Evolutionary conservation across 2,329 filamentous ascomycete species (phyloP).

Genomic region (Whalleya microplaca): DNA sequence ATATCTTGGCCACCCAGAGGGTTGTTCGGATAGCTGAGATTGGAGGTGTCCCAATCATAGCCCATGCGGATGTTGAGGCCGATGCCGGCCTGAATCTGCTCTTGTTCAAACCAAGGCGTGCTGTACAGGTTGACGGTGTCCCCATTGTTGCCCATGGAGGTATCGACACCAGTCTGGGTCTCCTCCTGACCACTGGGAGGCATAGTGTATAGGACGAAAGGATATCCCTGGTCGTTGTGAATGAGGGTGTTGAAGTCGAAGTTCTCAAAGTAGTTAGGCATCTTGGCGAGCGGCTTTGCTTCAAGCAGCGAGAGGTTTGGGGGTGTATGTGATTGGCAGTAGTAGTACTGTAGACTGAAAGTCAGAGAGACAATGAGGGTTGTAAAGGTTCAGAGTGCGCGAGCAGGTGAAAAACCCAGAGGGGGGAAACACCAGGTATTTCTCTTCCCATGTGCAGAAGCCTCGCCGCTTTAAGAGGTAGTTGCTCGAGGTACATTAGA

Average conservation of each 20-base stretch:
- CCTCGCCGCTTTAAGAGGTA: conserved; percentile 15
- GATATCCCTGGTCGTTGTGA: not conserved
- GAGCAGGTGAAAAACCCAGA: not conserved
- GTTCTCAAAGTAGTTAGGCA: conserved; percentile 31
- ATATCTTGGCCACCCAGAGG: conserved; percentile 19
- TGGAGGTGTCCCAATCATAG: not conserved
- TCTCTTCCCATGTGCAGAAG: conserved; percentile 11
- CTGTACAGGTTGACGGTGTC: no score
- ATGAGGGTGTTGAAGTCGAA: conserved; percentile 17
- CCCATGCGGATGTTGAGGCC: not conserved
- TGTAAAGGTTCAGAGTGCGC: not conserved
- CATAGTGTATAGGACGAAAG: not conserved
- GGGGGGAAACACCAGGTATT: conserved; percentile 24
- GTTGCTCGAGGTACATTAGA: conserved; percentile 21
- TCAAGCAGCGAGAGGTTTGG: conserved; percentile 26
- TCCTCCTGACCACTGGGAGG: no score
- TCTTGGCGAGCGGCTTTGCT: conserved; percentile 19
- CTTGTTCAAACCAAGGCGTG: no score
- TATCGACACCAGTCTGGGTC: no score
- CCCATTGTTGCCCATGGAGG: no score
- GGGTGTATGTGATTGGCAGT: conserved; percentile 11
- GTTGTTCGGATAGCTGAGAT: conserved; percentile 14
- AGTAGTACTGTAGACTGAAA: not conserved
- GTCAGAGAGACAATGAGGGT: conserved; percentile 2
- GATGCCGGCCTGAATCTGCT: no score